phyloP scores from a whole-genome alignment of 179 eudicot genomes.

The Amaranthus tricolor region DNA sequence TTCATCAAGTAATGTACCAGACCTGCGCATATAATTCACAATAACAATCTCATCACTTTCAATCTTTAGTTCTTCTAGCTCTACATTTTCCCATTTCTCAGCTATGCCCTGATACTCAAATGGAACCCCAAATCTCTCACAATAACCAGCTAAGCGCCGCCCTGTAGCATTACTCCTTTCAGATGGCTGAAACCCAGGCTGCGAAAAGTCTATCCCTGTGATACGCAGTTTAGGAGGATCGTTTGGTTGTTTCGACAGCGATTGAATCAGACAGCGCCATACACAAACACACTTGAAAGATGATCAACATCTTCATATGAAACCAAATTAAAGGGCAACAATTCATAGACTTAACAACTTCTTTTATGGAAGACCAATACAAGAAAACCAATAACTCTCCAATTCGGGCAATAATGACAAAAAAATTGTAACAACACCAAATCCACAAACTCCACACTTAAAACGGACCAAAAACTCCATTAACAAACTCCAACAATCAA shows the following conservation, averaged over 20 bases:
- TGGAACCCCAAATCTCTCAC: conserved; percentile 50
- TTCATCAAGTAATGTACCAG: conserved; percentile 42
- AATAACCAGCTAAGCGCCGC: conserved; percentile 49
- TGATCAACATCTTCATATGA: too few relatives aligned
- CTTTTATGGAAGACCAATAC: too few relatives aligned
- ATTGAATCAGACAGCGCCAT: conserved; percentile 43
- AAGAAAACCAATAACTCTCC: too few relatives aligned
- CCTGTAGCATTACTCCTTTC: conserved; percentile 61
- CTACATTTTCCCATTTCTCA: conserved; percentile 42
- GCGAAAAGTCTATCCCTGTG: conserved; percentile 71
- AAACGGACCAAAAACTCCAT: too few relatives aligned
- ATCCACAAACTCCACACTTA: too few relatives aligned
- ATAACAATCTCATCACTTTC: conserved; percentile 37
- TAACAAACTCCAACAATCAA: too few relatives aligned
- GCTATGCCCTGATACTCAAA: conserved; percentile 45
- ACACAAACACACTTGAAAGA: too few relatives aligned
- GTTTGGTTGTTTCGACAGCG: conserved; percentile 45
- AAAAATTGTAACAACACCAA: too few relatives aligned
- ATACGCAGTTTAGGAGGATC: conserved; percentile 66
- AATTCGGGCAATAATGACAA: too few relatives aligned
- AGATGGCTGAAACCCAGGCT: conserved; percentile 60
- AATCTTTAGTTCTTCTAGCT: conserved; percentile 38
- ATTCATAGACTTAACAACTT: too few relatives aligned
- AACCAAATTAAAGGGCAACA: too few relatives aligned
- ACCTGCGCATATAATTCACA: conserved; percentile 42